phyloP scores from a whole-genome alignment of 768 basidiomycete species.

The Russula lepida region DNA sequence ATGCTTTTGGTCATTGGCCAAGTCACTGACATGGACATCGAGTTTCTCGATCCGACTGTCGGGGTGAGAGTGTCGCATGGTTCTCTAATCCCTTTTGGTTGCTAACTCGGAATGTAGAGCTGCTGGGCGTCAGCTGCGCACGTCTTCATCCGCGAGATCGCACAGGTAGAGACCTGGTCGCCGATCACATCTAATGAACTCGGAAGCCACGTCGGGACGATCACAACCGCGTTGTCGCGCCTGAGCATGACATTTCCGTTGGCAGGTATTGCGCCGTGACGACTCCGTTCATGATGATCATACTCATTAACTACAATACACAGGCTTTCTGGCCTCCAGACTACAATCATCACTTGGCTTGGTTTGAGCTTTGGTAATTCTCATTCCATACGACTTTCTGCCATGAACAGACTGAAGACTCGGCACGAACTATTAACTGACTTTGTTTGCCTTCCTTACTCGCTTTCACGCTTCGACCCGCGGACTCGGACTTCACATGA shows the following conservation, averaged over 20 bases:
- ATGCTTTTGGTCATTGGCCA: slow-evolving; percentile 54
- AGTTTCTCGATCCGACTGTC: slow-evolving; percentile 70
- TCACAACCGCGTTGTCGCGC: slow-evolving; percentile 57
- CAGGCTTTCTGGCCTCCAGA: slow-evolving; percentile 15
- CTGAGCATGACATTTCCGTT: slow-evolving; percentile 56
- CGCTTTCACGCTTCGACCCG: background rate
- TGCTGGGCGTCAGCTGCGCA: slow-evolving; percentile 69
- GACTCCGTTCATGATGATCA: background rate
- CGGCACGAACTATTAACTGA: slow-evolving; percentile 1
- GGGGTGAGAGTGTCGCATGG: slow-evolving; percentile 41
- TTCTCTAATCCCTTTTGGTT: background rate
- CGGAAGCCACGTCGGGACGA: slow-evolving; percentile 49
- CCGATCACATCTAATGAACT: slow-evolving; percentile 45
- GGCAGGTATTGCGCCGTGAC: slow-evolving; percentile 29
- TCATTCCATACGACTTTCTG: background rate
- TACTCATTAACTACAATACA: background rate
- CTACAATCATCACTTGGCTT: slow-evolving; percentile 15
- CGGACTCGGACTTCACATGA: slow-evolving; percentile 16
- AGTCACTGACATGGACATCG: slow-evolving; percentile 54
- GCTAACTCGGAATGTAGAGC: slow-evolving; percentile 34
- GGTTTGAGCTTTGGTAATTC: slow-evolving; percentile 6
- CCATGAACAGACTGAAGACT: background rate
- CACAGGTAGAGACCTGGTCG: slow-evolving; percentile 56
- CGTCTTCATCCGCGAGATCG: slow-evolving; percentile 57
- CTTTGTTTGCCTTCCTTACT: background rate